These are phyloP conservation scores for Malassezia nana DNA, from an alignment of 1,284 basidiomycete species.

Conservation along the genomic window DNA sequence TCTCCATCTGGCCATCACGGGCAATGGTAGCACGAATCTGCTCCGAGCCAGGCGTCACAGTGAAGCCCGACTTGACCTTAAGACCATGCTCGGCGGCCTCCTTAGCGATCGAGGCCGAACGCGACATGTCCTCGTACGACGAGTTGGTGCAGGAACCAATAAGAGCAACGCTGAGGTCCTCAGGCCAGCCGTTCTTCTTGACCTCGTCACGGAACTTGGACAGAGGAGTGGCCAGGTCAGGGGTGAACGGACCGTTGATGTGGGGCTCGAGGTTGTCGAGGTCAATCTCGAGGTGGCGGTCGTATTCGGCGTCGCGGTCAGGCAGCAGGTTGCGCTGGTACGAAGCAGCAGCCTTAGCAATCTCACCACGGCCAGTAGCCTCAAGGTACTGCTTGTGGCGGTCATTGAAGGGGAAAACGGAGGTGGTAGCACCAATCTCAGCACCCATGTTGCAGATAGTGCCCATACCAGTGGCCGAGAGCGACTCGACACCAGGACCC, in stretches of 20 bases:
- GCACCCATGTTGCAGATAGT: slow-evolving; percentile 99
- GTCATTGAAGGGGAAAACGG: slow-evolving; percentile 94
- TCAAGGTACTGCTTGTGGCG: slow-evolving; percentile 88
- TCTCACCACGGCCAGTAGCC: slow-evolving; percentile 79
- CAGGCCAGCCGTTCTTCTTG: slow-evolving; percentile 92
- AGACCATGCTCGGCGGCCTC: slow-evolving; percentile 81
- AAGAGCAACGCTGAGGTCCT: slow-evolving; percentile 89
- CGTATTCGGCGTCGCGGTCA: slow-evolving; percentile 83
- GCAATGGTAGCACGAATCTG: slow-evolving; percentile 95
- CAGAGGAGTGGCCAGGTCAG: slow-evolving; percentile 54
- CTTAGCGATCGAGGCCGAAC: slow-evolving; percentile 82
- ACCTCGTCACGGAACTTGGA: slow-evolving; percentile 87
- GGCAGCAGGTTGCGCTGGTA: slow-evolving; percentile 87
- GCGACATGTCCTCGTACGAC: slow-evolving; percentile 99
- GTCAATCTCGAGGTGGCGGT: slow-evolving; percentile 88
- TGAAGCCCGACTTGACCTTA: slow-evolving; percentile 83
- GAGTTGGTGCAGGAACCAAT: slow-evolving; percentile 99
- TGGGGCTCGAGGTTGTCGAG: slow-evolving; percentile 93
- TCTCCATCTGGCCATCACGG: slow-evolving; percentile 83
- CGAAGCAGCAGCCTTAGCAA: slow-evolving; percentile 76
- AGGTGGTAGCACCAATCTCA: slow-evolving; percentile 97
- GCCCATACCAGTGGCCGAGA: slow-evolving; percentile 98
- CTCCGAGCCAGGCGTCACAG: slow-evolving; percentile 94
- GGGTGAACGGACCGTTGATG: slow-evolving; percentile 89
- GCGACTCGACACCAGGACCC: slow-evolving; percentile 70